These are phyloP conservation scores for Antitrichia curtipendula DNA, from an alignment of 225 moss, liverwort and hornwort genomes.

Conservation along the genomic window DNA sequence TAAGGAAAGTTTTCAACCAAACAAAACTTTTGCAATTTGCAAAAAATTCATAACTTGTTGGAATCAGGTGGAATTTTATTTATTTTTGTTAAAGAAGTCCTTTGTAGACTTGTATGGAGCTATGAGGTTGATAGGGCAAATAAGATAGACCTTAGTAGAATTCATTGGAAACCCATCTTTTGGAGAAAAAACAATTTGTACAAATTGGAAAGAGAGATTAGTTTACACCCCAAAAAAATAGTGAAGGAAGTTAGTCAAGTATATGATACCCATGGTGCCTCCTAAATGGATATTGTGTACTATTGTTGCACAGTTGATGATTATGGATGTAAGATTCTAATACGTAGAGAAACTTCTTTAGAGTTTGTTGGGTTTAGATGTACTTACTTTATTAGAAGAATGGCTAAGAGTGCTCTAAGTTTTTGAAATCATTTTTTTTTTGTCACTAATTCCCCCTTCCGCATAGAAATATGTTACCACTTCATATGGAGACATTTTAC, in stretches of 20 bases:
- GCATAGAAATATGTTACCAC: background rate
- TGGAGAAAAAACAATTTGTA: too few relatives aligned
- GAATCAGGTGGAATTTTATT: accelerated
- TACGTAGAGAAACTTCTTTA: background rate
- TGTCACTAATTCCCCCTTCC: background rate
- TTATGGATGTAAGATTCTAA: accelerated
- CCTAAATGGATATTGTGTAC: accelerated
- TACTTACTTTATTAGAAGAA: background rate
- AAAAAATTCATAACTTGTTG: background rate
- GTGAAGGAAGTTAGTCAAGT: accelerated
- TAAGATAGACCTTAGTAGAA: background rate
- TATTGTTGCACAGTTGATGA: background rate
- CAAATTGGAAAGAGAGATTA: background rate
- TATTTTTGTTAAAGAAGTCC: background rate
- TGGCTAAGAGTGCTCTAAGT: accelerated
- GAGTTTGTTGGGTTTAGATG: background rate
- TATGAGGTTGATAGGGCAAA: too few relatives aligned
- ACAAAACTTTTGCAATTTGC: background rate
- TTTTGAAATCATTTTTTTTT: background rate
- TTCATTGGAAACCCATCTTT: background rate
- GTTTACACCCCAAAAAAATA: background rate
- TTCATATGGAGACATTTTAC: background rate
- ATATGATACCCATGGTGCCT: accelerated
- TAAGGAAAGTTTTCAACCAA: background rate
- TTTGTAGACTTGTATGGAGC: background rate